Evolutionary conservation across 2,329 filamentous ascomycete genomes (phyloP).

Genomic region (Exophiala mesophila): DNA sequence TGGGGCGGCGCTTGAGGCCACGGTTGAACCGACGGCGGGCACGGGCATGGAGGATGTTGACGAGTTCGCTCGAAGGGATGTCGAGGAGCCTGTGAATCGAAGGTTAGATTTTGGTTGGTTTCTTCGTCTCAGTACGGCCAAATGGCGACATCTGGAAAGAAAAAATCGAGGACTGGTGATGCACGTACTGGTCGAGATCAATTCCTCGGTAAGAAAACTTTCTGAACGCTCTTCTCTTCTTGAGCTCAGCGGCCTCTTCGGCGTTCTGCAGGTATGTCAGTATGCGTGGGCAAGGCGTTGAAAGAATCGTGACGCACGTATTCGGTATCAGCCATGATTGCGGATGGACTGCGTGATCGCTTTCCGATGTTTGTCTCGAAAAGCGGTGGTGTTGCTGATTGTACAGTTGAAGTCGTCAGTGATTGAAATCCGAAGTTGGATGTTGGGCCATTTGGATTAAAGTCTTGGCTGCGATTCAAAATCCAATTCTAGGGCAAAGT

Average conservation of each 20-base stretch:
- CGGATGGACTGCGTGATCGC: constrained; percentile 44
- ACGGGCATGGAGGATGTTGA: constrained; percentile 98
- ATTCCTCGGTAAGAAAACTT: constrained; percentile 99
- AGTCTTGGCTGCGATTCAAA: neutral
- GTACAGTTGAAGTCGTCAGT: constrained; percentile 11
- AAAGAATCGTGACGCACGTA: constrained; percentile 65
- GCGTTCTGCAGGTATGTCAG: constrained; percentile 61
- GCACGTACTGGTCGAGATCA: constrained; percentile 95
- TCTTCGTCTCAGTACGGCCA: too few species aligned
- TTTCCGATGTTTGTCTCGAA: constrained; percentile 42
- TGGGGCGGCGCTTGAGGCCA: constrained; percentile 98
- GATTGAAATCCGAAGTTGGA: neutral
- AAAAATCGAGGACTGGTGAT: too few species aligned
- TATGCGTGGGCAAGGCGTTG: constrained; percentile 1
- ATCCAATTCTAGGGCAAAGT: neutral
- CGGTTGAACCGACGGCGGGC: constrained; percentile 99
- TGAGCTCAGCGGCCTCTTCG: constrained; percentile 97
- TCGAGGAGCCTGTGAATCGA: constrained; percentile 75
- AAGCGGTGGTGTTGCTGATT: constrained; percentile 40
- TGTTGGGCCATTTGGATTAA: neutral
- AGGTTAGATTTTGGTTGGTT: constrained; percentile 14
- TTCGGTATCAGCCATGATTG: constrained; percentile 81
- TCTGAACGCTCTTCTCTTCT: constrained; percentile 99
- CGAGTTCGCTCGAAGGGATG: constrained; percentile 96
- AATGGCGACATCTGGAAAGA: too few species aligned